Conservation (phyloP, 106 monocot genomes). For the Apostasia ramifera region DNA sequence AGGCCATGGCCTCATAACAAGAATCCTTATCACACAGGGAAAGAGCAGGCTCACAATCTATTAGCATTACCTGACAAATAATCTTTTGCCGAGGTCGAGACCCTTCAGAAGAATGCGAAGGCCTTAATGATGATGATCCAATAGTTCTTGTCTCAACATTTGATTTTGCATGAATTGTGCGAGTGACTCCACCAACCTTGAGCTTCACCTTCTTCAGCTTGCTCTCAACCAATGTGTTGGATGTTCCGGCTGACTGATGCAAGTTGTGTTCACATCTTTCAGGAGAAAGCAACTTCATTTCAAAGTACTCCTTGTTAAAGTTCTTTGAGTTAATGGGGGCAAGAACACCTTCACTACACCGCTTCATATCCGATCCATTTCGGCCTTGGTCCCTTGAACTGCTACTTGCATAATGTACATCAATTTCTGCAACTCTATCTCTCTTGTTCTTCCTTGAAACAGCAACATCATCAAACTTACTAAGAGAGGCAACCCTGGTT, state of each 20-base stretch:
- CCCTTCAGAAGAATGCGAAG: conserved; percentile 28
- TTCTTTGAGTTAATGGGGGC: conserved; percentile 36
- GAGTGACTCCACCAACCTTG: conserved; percentile 68
- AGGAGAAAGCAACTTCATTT: conserved; percentile 11
- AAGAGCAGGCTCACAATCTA: too few species aligned
- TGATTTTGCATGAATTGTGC: conserved; percentile 57
- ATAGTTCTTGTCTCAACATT: conserved; percentile 16
- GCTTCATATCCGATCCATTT: conserved; percentile 16
- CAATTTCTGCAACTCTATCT: conserved; percentile 27
- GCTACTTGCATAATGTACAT: conserved; percentile 20
- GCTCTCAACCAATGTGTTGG: conserved; percentile 29
- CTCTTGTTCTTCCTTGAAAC: conserved; percentile 25
- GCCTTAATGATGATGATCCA: conserved; percentile 18
- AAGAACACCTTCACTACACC: conserved; percentile 36
- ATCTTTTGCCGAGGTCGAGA: conserved; percentile 33
- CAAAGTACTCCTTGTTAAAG: conserved; percentile 15
- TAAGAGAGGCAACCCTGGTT: conserved; percentile 19
- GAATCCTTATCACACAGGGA: too few species aligned
- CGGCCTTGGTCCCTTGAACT: conserved; percentile 14
- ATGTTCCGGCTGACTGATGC: conserved; percentile 3
- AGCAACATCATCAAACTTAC: conserved; percentile 26
- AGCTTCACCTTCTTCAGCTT: conserved; percentile 63
- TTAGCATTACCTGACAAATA: conserved; percentile 29
- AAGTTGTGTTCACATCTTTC: conserved; percentile 2
- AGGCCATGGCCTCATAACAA: too few species aligned